Base-by-base conservation (phyloP, 2,329 filamentous ascomycete species). In the Lachnellula suecica region DNA sequence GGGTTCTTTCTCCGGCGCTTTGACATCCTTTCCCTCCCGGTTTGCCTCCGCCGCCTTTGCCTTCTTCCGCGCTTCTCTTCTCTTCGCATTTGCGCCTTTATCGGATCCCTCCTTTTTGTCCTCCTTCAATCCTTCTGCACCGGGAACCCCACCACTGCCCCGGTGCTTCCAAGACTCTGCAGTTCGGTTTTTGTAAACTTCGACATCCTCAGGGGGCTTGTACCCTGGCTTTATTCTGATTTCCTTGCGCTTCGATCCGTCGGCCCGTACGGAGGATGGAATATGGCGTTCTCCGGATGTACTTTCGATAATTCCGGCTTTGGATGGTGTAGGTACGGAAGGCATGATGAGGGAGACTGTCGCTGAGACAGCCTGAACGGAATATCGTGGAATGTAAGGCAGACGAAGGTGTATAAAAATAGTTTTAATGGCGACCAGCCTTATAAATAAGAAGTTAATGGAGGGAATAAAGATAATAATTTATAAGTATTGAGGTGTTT, bases 201-300 rank as follows among this genome's bases (percentile, higher is more conserved):
- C 91, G 58, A 97, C 87, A 71, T 99, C 94, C 73, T 99, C 94
- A 1, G 92, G 91, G 1, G 94, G 95, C 29, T 86, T 85, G 72
- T 97, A 99, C 49, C 94, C 95, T 0, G 94, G 93, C 25, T 91
- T 85, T 56, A 99, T 91, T 66, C 90, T 90, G 68, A 97, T 97
- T 66, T 96, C 93, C 67, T 89, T 95, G 51, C 94, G 85, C n/a
- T 89, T 89, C 46, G 88, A 91, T 52, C 94, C 94, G 68, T 99
- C 94, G 22, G 94, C 75, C 49, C 95, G 88, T 40, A 84, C 76
- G 1, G 93, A 97, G 40, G 92, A 83, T 23, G 94, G 94, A 52
- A 99, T 97, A 63, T 91, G 87, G 41, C 92, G 89, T 67, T 91
- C 83, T 67, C 94, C 95, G 61, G 83, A 89, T 58, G 72, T 70